phyloP scores from a whole-genome alignment of 495 filamentous ascomycete species.

The Penicillium macrosclerotiorum region DNA sequence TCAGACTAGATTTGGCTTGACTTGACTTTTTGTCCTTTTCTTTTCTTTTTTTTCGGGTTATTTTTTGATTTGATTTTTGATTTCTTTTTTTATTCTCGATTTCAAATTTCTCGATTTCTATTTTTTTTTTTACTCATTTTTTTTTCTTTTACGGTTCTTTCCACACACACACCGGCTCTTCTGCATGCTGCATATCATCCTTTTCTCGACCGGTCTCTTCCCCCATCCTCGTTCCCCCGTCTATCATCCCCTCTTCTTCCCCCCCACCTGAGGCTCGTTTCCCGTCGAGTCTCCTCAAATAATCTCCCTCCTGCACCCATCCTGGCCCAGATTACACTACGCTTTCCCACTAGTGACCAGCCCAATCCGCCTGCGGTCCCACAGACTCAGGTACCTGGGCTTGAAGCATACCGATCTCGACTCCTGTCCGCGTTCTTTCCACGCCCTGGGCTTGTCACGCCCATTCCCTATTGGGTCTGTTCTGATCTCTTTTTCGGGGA shows the following conservation, averaged over 20 bases:
- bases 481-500: slow-evolving; percentile 14
- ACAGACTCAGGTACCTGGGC: too few species aligned
- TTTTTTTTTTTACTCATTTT: slow-evolving; percentile 6
- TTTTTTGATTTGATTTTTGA: neutral
- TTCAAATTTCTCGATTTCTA: neutral
- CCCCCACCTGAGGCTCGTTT: slow-evolving; percentile 15
- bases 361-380: too few species aligned
- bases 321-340: slow-evolving; percentile 46
- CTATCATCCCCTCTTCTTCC: slow-evolving; percentile 11
- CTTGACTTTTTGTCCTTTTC: neutral
- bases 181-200: slow-evolving; percentile 40
- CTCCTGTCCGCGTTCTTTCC: too few species aligned
- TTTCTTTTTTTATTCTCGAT: slow-evolving; percentile 5
- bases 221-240: slow-evolving; percentile 5
- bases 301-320: slow-evolving; percentile 38
- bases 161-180: slow-evolving; percentile 9
- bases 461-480: slow-evolving; percentile 4
- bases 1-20: neutral
- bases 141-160: too few species aligned
- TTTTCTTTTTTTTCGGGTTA: neutral
- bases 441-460: too few species aligned
- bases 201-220: slow-evolving; percentile 17
- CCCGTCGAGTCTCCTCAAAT: slow-evolving; percentile 18
- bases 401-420: too few species aligned
- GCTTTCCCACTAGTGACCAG: slow-evolving; percentile 41